A percentile compares a stretch with the other conserved stretches of the same genome.
These are phyloP conservation scores for Fraxinus platypoda DNA, from an alignment of 305 asterid genomes.

Conservation along the genomic window DNA sequence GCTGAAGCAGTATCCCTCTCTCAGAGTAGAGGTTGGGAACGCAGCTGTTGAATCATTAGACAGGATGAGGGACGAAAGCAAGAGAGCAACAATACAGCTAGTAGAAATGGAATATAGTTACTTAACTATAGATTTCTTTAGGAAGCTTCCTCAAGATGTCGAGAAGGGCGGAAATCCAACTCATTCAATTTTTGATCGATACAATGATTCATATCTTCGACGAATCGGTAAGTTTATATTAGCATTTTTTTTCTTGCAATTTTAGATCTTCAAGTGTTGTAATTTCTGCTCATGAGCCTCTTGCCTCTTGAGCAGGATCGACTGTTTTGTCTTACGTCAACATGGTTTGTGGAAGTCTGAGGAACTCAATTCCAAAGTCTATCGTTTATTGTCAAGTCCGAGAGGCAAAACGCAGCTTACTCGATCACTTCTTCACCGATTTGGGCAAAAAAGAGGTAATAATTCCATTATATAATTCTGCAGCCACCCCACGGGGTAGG, in stretches of 20 bases:
- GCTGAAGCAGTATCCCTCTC: slow-evolving; percentile 78
- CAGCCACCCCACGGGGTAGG: not conserved
- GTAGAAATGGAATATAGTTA: slow-evolving; percentile 75
- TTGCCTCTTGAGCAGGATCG: slow-evolving; percentile 42
- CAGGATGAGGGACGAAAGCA: slow-evolving; percentile 71
- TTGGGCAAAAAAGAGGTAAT: slow-evolving; percentile 67
- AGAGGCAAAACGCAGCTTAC: slow-evolving; percentile 78
- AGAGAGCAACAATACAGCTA: slow-evolving; percentile 62
- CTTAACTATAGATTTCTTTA: slow-evolving; percentile 73
- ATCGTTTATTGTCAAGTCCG: slow-evolving; percentile 75
- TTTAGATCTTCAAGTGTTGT: not conserved
- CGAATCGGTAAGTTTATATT: slow-evolving; percentile 49
- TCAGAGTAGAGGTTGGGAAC: slow-evolving; percentile 58
- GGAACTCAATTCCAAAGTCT: slow-evolving; percentile 79
- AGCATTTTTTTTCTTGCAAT: not conserved
- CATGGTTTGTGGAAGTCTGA: slow-evolving; percentile 66
- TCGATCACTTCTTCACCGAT: slow-evolving; percentile 64
- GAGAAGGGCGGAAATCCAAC: slow-evolving; percentile 89
- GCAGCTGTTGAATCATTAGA: slow-evolving; percentile 72
- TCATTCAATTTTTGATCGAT: slow-evolving; percentile 68
- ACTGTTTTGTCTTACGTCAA: slow-evolving; percentile 68
- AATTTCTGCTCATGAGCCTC: not conserved
- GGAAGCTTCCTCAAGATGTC: slow-evolving; percentile 79
- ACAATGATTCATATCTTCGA: slow-evolving; percentile 62
- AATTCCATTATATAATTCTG: not conserved